These are phyloP conservation scores for Beauveria sp. DNA, from an alignment of 2,329 filamentous ascomycete genomes.

Conservation along the genomic window DNA sequence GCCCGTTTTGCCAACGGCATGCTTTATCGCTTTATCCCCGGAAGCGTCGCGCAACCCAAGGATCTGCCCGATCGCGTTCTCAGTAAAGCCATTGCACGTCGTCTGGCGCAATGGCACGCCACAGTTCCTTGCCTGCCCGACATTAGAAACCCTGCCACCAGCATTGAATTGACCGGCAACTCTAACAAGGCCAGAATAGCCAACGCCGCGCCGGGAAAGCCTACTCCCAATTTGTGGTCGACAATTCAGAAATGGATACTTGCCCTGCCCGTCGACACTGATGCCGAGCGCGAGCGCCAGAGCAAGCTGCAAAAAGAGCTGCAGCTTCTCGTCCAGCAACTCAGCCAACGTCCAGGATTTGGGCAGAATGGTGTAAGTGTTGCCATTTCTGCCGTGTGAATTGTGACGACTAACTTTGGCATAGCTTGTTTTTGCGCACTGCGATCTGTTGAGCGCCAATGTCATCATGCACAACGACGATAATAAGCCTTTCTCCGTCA, in stretches of 20 bases:
- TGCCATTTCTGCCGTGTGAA: not conserved
- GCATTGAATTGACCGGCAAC: constrained; percentile 20
- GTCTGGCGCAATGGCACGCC: constrained; percentile 91
- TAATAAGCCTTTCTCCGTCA: constrained; percentile 40
- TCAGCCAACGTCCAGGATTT: constrained; percentile 71
- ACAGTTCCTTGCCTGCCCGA: constrained; percentile 50
- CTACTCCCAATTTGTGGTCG: constrained; percentile 84
- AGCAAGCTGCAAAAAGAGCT: constrained; percentile 67
- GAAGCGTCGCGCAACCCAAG: constrained; percentile 68
- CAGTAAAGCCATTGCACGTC: constrained; percentile 74
- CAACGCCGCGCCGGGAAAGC: constrained; percentile 55
- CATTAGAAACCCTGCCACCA: constrained; percentile 19
- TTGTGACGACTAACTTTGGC: not conserved
- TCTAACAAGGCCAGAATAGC: constrained; percentile 35
- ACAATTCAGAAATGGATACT: constrained; percentile 94
- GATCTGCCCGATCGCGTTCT: constrained; percentile 71
- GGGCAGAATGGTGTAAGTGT: constrained; percentile 63
- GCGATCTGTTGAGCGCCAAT: constrained; percentile 92
- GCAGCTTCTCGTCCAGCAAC: constrained; percentile 56
- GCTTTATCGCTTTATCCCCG: constrained; percentile 84
- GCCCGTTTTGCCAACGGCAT: constrained; percentile 94
- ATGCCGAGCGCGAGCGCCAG: constrained; percentile 60
- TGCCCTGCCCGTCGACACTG: constrained; percentile 68
- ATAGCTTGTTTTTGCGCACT: constrained; percentile 86
- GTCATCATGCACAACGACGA: constrained; percentile 65